Evolutionary conservation across 2,329 filamentous ascomycete species (phyloP), one percentile per base, ranked within the genome.

Genomic region (Graphilbum sp.): DNA sequence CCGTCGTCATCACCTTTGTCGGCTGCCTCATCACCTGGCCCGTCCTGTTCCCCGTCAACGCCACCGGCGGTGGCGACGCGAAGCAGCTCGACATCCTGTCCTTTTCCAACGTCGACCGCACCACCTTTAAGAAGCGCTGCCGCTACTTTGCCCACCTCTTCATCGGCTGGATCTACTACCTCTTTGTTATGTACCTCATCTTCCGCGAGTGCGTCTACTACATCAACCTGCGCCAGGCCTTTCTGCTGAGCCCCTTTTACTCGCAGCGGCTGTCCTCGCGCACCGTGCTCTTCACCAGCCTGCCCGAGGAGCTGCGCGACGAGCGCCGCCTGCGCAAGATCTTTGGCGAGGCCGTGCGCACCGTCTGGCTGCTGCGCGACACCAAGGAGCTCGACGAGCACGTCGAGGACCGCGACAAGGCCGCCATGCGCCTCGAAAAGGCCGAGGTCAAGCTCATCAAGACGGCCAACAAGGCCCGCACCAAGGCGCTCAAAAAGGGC

Each of bases 151-250:
- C 86, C 0, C 85, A 94, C 54, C 72, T 72, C n/a, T 69, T 83
- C 37, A 64, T 86, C 38, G 75, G 78, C 2, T 94, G 84, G 74
- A 57, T 87, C 36, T 96, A 84, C 59, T 86, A 81, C 56, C 73
- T 72, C 34, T 96, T 96, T 53, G 68, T 96, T 46, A 79, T 96
- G 56, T 90, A 83, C 59, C 81, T 85, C 49, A 75, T 98, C 40
- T 86, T 85, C 29, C 75, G 90, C 45, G 90, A 98, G 59, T 77
- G 78, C 52, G 79, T 98, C 50, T 96, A 79, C 69, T 93, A 86
- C 59, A 85, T 96, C 62, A 94, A 93, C 50, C 61, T 98, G 37
- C 82, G 88, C 46, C 90, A 96, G 60, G 88, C 88, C 1, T 96
- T 92, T 61, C 72, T 87, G 16, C 67, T 93, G 41, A 86, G 85